A percentile compares a stretch with the other conserved stretches of the same genome.
Conservation (phyloP, 2,329 filamentous ascomycete species). For the Nigrograna mackinnonii region DNA sequence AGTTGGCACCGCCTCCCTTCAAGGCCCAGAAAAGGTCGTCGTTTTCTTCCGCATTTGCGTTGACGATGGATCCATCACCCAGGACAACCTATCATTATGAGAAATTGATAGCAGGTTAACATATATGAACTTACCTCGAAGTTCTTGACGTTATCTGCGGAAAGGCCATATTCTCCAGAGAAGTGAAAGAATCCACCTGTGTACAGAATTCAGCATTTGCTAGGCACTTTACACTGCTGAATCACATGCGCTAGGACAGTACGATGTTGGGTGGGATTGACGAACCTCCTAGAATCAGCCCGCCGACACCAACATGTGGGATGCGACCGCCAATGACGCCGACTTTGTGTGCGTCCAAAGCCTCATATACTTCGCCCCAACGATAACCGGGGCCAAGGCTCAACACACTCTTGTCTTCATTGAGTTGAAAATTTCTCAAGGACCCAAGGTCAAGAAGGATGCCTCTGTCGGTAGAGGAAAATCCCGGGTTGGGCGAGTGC, state of each 20-base stretch:
- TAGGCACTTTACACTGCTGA: no score
- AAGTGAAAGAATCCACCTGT: conserved; percentile 4
- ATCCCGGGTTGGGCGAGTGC: conserved; percentile 25
- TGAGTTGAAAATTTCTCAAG: no score
- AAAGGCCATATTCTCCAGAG: background rate
- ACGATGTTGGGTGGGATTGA: no score
- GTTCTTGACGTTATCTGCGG: conserved; percentile 1
- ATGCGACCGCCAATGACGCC: conserved; percentile 28
- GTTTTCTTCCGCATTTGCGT: conserved; percentile 31
- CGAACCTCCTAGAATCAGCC: conserved; percentile 26
- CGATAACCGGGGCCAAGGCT: conserved; percentile 28
- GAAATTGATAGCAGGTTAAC: background rate
- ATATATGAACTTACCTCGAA: background rate
- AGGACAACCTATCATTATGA: conserved; percentile 35
- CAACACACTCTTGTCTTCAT: conserved; percentile 23
- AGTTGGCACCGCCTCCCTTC: conserved; percentile 44
- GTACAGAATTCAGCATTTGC: no score
- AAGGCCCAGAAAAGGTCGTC: conserved; percentile 41
- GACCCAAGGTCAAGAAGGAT: conserved; percentile 10
- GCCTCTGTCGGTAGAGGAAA: conserved; percentile 21
- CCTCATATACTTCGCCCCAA: conserved; percentile 32
- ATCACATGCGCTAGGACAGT: no score
- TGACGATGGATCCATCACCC: conserved; percentile 33
- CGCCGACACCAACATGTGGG: conserved; percentile 28
- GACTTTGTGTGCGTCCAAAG: conserved; percentile 21